Evolutionary conservation across 2,329 filamentous ascomycete genomes (phyloP), one percentile per base, ranked within the genome.

Genomic region (Fusarium sarcochroum): DNA sequence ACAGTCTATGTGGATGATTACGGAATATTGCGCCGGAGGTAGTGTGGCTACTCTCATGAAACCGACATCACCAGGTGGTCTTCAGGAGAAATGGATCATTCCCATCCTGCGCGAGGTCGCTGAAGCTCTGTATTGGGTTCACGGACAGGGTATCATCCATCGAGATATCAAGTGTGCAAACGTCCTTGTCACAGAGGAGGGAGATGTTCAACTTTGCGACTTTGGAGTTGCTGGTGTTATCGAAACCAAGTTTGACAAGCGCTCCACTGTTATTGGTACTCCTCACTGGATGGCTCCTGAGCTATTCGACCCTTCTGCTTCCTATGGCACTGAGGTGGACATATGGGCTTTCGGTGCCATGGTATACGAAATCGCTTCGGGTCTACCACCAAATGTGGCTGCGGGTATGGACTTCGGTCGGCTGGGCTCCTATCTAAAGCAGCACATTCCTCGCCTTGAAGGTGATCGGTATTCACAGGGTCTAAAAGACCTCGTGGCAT

Each of bases 271-370:
- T 48, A 91, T 95, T 57, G 93, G 93, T 21, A 96, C 93, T 0
- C 90, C 91, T 5, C 90, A 94, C 78, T 96, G 92, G 91, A 94
- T 96, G 92, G 91, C 93, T 0, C 92, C 91, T 0, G 93, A 96
- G 73, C 84, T 95, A 14, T 90, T 92, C 70, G 87, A 90, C 58
- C 83, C 86, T 37, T 83, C 86, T 6, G 83, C 86, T 11, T 88
- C 89, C 7, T 92, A 92, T 75, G 90, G 90, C 60, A 90, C 89
- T 15, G 90, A 91, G 73, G 89, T 91, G 42, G 93, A 96, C 72
- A 93, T 94, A 50, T 96, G 93, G 93, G 92, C 93, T 3, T 94
- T 93, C 76, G 93, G 93, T 3, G 91, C 92, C 64, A 91, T 94
- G 77, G 84, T 93, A 3, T 93, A 89, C 73, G 93, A 96, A 78